These are phyloP conservation scores for Wickerhamiella brachini DNA, from an alignment of 805 yeast genomes.

Conservation along the genomic window DNA sequence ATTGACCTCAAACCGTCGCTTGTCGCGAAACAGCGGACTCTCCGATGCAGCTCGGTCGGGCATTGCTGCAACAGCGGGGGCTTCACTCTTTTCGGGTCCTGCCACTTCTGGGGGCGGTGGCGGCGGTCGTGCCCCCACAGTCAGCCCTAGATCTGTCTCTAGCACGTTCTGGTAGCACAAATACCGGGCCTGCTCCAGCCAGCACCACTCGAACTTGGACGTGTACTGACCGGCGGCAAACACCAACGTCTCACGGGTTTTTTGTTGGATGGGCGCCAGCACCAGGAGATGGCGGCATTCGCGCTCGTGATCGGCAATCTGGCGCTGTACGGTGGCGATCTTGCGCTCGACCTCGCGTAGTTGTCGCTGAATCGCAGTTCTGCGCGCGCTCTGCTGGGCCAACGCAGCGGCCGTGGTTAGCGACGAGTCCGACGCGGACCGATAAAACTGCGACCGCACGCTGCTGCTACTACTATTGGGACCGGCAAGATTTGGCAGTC, in stretches of 20 bases:
- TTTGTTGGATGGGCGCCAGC: conserved; percentile 41
- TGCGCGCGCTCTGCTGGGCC: neutral
- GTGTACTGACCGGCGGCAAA: conserved; percentile 34
- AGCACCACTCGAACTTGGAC: conserved; percentile 42
- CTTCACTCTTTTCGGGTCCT: neutral
- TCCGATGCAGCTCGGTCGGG: neutral
- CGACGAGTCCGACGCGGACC: conserved; percentile 2
- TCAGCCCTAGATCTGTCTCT: conserved; percentile 17
- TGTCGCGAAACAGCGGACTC: conserved; percentile 11
- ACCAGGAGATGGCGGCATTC: conserved; percentile 29
- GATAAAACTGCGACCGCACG: neutral
- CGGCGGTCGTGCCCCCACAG: neutral
- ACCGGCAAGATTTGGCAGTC: neutral
- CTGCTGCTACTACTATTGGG: neutral
- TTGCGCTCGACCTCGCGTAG: conserved; percentile 23
- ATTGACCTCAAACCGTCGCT: conserved; percentile 14
- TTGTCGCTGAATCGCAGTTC: neutral
- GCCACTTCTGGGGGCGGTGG: neutral
- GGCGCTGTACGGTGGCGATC: conserved; percentile 21
- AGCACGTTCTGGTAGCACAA: conserved; percentile 29
- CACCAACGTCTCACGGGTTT: conserved; percentile 37
- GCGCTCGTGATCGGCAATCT: conserved; percentile 28
- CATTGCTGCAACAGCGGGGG: neutral
- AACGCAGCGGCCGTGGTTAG: neutral
- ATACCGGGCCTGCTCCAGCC: conserved; percentile 39